These are phyloP conservation scores for Akanthomyces uredinophilus DNA, from an alignment of 2,329 filamentous ascomycete species.

Conservation along the genomic window DNA sequence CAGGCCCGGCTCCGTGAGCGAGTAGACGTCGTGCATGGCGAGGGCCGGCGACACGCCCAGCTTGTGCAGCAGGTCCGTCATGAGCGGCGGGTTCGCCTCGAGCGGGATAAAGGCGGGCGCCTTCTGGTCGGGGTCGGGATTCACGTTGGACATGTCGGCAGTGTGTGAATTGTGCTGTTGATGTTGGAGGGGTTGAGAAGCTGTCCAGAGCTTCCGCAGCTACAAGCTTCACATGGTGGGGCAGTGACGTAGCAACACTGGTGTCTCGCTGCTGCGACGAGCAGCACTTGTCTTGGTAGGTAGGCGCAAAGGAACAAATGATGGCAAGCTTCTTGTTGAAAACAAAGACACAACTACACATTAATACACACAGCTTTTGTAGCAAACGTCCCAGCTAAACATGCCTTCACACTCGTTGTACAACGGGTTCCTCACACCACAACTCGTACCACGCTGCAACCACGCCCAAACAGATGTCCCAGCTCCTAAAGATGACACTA, in stretches of 20 bases:
- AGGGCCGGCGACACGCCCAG: slow-evolving; percentile 78
- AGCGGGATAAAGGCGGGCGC: slow-evolving; percentile 52
- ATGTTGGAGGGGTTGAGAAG: not conserved
- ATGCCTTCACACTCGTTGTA: not conserved
- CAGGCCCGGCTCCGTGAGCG: slow-evolving; percentile 77
- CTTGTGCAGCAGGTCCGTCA: slow-evolving; percentile 74
- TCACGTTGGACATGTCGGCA: slow-evolving; percentile 29
- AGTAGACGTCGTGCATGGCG: slow-evolving; percentile 86
- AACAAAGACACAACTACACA: not conserved
- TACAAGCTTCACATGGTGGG: slow-evolving; percentile 12
- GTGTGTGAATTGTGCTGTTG: not conserved
- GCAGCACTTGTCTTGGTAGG: not conserved
- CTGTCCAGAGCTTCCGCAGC: not conserved
- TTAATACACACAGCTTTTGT: not conserved
- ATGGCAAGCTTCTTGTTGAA: not conserved
- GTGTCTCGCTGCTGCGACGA: not conserved
- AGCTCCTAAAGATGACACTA: not conserved
- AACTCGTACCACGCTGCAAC: not conserved
- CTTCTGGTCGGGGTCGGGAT: slow-evolving; percentile 35
- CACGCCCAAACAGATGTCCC: not conserved
- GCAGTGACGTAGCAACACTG: slow-evolving; percentile 6
- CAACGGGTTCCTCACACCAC: not conserved
- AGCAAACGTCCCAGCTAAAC: not conserved
- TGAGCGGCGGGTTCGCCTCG: slow-evolving; percentile 79
- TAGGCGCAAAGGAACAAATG: not conserved